These are phyloP conservation scores for Heliosperma pusillum DNA, from an alignment of 148 eudicot species.

Conservation along the genomic window DNA sequence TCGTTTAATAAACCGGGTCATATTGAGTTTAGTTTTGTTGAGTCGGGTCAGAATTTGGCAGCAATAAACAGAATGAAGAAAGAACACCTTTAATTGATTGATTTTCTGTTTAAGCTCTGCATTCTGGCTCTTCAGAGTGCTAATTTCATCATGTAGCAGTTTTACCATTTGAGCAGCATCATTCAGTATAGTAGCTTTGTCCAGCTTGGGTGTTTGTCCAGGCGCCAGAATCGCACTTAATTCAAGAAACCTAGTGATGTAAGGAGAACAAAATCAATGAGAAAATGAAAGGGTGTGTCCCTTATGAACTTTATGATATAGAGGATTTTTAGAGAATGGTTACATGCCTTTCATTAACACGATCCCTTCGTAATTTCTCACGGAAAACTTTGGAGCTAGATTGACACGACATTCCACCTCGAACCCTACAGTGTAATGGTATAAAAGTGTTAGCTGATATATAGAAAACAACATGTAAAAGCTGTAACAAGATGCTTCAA, in stretches of 20 bases:
- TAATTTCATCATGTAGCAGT: conserved; percentile 47
- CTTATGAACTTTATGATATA: background rate
- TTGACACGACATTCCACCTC: conserved; percentile 33
- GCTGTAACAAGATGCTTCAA: background rate
- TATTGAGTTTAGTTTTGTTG: background rate
- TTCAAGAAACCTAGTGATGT: conserved; percentile 44
- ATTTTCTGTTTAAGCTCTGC: conserved; percentile 43
- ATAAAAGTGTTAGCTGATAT: background rate
- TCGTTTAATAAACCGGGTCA: too few relatives aligned
- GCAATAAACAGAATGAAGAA: background rate
- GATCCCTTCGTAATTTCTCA: conserved; percentile 59
- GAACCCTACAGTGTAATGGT: conserved; percentile 28
- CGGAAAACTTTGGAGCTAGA: conserved; percentile 53
- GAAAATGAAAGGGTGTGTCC: background rate
- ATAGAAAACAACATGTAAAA: too few relatives aligned
- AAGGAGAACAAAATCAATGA: background rate
- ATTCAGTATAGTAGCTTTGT: conserved; percentile 49
- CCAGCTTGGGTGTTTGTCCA: conserved; percentile 54
- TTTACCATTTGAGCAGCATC: conserved; percentile 61
- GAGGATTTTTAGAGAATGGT: background rate
- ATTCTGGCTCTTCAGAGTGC: conserved; percentile 44
- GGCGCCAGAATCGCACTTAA: conserved; percentile 51
- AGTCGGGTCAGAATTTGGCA: background rate
- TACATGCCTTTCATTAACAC: conserved; percentile 48
- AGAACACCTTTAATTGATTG: conserved; percentile 52